Percentiles rank a stretch among this genome's conserved stretches.
Evolutionary conservation across 345 rosid species (phyloP).

Genomic region (Angophora floribunda): DNA sequence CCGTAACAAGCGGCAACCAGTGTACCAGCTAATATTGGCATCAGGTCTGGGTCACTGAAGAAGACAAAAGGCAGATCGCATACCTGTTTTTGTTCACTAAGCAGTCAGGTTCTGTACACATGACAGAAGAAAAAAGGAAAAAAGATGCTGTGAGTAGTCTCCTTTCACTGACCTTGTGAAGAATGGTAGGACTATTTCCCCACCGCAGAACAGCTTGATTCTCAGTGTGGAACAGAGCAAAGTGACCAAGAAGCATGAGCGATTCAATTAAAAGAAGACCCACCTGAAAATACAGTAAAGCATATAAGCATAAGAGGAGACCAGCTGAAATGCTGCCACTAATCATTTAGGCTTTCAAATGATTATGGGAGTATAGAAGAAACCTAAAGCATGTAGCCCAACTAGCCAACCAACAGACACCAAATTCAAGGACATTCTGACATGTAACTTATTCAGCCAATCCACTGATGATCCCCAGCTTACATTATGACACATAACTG

Average conservation of each 20-base stretch:
- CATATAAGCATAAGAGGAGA: neutral
- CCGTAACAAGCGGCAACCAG: conserved; percentile 64
- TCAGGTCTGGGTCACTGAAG: conserved; percentile 64
- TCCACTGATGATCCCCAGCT: neutral
- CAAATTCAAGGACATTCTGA: neutral
- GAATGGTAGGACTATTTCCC: conserved; percentile 77
- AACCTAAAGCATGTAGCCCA: neutral
- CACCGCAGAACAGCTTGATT: conserved; percentile 79
- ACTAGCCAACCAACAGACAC: neutral
- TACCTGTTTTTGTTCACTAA: conserved; percentile 30
- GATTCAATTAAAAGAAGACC: conserved; percentile 64
- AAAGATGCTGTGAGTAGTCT: neutral
- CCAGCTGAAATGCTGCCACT: neutral
- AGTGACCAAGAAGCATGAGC: conserved; percentile 54
- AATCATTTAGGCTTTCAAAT: neutral
- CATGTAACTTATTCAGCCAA: neutral
- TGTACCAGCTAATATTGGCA: conserved; percentile 55
- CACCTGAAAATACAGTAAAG: conserved; percentile 16
- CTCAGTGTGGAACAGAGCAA: conserved; percentile 57
- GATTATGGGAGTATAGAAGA: neutral
- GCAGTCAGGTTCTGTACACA: neutral
- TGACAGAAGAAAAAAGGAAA: neutral
- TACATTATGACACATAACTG: neutral
- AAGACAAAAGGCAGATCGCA: conserved; percentile 73
- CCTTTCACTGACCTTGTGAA: conserved; percentile 52